phyloP scores from a whole-genome alignment of 768 basidiomycete genomes.

The Mrakia gelida region DNA sequence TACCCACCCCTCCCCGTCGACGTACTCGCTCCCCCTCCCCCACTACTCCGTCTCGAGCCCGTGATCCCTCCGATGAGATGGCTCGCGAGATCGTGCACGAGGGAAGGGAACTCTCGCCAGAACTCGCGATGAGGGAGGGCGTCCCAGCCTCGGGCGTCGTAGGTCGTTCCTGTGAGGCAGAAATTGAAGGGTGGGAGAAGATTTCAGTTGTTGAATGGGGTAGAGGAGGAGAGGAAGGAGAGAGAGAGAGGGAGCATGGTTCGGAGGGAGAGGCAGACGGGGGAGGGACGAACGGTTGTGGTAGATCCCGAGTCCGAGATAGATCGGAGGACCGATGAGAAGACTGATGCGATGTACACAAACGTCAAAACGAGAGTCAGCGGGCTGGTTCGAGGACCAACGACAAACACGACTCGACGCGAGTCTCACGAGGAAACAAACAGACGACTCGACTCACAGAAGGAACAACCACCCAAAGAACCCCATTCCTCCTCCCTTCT shows the following conservation, averaged over 20 bases:
- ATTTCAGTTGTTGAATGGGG: no score
- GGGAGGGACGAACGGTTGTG: conserved; percentile 41
- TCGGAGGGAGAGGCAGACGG: neutral
- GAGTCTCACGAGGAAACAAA: neutral
- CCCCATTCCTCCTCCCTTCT: conserved; percentile 33
- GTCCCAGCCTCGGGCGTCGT: conserved; percentile 45
- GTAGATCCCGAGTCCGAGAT: conserved; percentile 41
- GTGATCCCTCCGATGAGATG: conserved; percentile 20
- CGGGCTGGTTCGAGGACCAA: neutral
- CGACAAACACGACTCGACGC: neutral
- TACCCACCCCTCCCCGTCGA: conserved; percentile 9
- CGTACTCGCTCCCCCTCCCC: neutral
- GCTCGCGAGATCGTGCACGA: conserved; percentile 13
- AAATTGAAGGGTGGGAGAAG: no score
- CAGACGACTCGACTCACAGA: conserved; percentile 34
- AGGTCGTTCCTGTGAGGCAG: conserved; percentile 33
- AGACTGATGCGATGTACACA: neutral
- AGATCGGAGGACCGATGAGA: conserved; percentile 29
- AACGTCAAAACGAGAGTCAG: no score
- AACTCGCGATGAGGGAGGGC: conserved; percentile 41
- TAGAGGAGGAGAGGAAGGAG: neutral
- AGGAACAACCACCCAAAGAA: conserved; percentile 42
- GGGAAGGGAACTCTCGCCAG: conserved; percentile 22
- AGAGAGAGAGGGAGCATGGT: neutral
- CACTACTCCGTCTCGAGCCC: neutral